Evolutionary conservation across 176 grass and related monocot genomes (phyloP).

Genomic region (Oryza meyeriana): DNA sequence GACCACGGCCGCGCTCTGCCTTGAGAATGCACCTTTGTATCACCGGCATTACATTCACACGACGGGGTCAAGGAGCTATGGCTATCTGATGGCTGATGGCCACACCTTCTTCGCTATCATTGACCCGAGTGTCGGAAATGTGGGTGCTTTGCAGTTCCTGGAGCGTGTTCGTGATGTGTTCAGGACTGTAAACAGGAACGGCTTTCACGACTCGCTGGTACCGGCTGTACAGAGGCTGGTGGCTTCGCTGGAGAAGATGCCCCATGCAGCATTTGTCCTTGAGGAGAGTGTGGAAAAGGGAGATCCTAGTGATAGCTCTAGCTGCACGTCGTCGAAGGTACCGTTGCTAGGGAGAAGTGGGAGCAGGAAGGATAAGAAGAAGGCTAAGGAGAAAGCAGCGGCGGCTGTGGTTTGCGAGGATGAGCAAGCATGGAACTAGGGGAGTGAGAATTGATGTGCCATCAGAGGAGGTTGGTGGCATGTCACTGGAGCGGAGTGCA

Average conservation of each 20-base stretch:
- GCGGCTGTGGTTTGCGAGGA: not conserved
- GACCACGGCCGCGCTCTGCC: slow-evolving; percentile 52
- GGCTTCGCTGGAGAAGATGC: slow-evolving; percentile 81
- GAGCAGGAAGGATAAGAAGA: slow-evolving; percentile 71
- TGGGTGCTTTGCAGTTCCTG: slow-evolving; percentile 66
- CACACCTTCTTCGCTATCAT: slow-evolving; percentile 85
- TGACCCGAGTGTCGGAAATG: slow-evolving; percentile 69
- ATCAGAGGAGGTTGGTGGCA: slow-evolving; percentile 20
- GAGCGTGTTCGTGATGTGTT: slow-evolving; percentile 54
- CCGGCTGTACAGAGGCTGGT: slow-evolving; percentile 73
- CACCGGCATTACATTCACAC: slow-evolving; percentile 84
- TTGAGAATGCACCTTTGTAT: slow-evolving; percentile 48
- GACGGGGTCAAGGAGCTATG: slow-evolving; percentile 49
- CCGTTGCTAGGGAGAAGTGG: slow-evolving; percentile 63
- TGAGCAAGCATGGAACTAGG: slow-evolving; percentile 38
- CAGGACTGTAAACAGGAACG: slow-evolving; percentile 33
- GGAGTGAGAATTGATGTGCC: slow-evolving; percentile 57
- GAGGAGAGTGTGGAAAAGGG: slow-evolving; percentile 40
- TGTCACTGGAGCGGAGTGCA: slow-evolving; percentile 49
- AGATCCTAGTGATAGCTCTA: slow-evolving; percentile 17
- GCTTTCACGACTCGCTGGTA: slow-evolving; percentile 54
- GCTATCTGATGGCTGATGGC: slow-evolving; percentile 58
- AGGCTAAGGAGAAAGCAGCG: slow-evolving; percentile 35
- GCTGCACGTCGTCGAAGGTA: slow-evolving; percentile 60
- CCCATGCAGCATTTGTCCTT: slow-evolving; percentile 37